Conservation (phyloP, 78 protist species). For the Cavenderia fasciculata region DNA sequence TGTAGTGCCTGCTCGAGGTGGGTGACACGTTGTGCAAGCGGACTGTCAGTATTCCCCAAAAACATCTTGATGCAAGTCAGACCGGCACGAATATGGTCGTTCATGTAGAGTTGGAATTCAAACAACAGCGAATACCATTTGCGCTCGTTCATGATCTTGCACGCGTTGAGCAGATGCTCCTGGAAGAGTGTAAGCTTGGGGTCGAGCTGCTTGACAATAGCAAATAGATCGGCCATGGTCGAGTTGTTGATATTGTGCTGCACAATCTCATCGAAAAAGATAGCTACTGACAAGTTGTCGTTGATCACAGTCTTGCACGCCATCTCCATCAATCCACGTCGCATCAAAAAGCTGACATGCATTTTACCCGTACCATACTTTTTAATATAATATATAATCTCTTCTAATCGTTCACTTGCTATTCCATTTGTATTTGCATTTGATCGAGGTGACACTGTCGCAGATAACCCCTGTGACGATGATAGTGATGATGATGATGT, state of each 20-base stretch:
- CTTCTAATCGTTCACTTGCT: constrained; percentile 6
- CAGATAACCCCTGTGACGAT: not conserved
- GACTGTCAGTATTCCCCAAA: not conserved
- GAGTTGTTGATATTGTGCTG: not conserved
- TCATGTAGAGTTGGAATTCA: constrained; percentile 78
- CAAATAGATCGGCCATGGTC: constrained; percentile 10
- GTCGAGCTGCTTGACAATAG: constrained; percentile 26
- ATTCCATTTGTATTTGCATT: not conserved
- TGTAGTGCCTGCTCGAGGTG: constrained; percentile 33
- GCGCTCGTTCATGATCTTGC: constrained; percentile 64
- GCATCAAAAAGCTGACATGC: constrained; percentile 45
- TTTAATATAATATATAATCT: constrained; percentile 68
- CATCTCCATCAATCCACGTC: constrained; percentile 39
- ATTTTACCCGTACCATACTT: constrained; percentile 58
- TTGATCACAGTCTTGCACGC: constrained; percentile 28
- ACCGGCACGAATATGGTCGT: constrained; percentile 77
- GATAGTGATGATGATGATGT: not conserved
- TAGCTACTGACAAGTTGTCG: not conserved
- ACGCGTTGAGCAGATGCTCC: constrained; percentile 49
- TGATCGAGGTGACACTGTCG: not conserved
- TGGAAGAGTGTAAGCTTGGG: constrained; percentile 14
- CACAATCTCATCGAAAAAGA: constrained; percentile 71
- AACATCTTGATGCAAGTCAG: constrained; percentile 69
- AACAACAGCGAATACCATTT: constrained; percentile 19
- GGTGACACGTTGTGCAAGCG: not conserved